Evolutionary conservation across 768 basidiomycete species (phyloP).

Genomic region (Dacryopinax primogenitus): DNA sequence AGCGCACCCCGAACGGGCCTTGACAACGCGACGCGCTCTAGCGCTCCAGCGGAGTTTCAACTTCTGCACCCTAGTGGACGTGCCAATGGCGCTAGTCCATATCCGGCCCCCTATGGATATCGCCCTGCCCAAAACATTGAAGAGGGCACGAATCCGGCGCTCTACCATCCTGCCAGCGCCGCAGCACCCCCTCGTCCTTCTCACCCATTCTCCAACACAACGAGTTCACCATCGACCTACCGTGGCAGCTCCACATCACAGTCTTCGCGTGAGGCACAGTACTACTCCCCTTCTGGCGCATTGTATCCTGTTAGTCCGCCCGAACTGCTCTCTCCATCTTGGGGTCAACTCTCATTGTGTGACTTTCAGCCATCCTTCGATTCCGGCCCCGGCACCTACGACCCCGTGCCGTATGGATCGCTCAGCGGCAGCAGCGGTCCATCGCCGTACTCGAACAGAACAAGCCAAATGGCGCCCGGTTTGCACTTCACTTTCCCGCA

Average conservation of each 20-base stretch:
- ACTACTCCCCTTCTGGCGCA: neutral
- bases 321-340: conserved; percentile 4
- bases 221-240: neutral
- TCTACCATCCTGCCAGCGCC: neutral
- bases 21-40: conserved; percentile 8
- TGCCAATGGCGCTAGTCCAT: conserved; percentile 8
- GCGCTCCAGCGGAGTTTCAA: conserved; percentile 6
- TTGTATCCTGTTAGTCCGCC: conserved; percentile 9
- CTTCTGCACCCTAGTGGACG: conserved; percentile 9
- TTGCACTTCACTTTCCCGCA: neutral
- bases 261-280: neutral
- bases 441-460: neutral
- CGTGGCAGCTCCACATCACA: neutral
- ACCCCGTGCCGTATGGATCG: conserved; percentile 7
- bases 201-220: neutral
- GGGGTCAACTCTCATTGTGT: conserved; percentile 7
- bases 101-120: conserved; percentile 6
- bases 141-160: neutral
- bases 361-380: conserved; percentile 7
- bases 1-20: neutral
- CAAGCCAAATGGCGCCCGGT: neutral
- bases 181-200: neutral
- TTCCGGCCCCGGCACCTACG: conserved; percentile 3
- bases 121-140: conserved; percentile 6
- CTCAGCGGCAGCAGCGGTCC: conserved; percentile 2